Percentiles rank a stretch among this genome's conserved stretches.
Conservation (phyloP, 176 grass and related monocot species). For the Carex pumila region DNA sequence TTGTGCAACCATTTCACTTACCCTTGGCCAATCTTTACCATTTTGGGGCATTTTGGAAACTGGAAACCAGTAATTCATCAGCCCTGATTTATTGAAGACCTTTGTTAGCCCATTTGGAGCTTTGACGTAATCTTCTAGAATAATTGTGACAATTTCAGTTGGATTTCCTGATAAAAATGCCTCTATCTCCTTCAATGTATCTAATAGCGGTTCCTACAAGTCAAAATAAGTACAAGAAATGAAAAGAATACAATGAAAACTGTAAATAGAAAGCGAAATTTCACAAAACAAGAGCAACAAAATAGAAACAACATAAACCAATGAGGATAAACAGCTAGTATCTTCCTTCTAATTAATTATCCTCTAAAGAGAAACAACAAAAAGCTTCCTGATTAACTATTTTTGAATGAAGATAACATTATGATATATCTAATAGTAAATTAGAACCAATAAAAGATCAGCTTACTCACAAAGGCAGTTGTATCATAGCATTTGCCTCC, state of each 20-base stretch:
- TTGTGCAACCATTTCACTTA: conserved; percentile 66
- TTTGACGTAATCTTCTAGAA: conserved; percentile 85
- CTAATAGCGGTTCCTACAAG: conserved; percentile 67
- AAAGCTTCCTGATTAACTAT: not conserved
- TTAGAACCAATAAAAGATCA: not conserved
- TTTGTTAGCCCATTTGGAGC: conserved; percentile 70
- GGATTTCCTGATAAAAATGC: conserved; percentile 72
- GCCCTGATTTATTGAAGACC: conserved; percentile 66
- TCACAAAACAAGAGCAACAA: not conserved
- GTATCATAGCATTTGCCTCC: conserved; percentile 76
- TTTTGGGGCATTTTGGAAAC: conserved; percentile 79
- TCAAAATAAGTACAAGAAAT: not conserved
- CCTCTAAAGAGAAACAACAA: not conserved
- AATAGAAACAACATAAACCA: not conserved
- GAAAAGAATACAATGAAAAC: not conserved
- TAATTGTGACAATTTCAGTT: conserved; percentile 74
- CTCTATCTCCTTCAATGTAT: conserved; percentile 83
- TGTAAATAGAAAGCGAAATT: not conserved
- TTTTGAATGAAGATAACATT: not conserved
- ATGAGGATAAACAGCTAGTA: not conserved
- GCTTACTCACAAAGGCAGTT: conserved; percentile 84
- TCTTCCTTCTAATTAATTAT: not conserved
- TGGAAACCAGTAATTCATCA: conserved; percentile 85
- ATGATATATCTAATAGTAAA: not conserved
- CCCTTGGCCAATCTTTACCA: conserved; percentile 74